Percentiles rank a stretch among this genome's conserved stretches.
Conservation (phyloP, 805 yeast species). For the Metschnikowia reukaufii region DNA sequence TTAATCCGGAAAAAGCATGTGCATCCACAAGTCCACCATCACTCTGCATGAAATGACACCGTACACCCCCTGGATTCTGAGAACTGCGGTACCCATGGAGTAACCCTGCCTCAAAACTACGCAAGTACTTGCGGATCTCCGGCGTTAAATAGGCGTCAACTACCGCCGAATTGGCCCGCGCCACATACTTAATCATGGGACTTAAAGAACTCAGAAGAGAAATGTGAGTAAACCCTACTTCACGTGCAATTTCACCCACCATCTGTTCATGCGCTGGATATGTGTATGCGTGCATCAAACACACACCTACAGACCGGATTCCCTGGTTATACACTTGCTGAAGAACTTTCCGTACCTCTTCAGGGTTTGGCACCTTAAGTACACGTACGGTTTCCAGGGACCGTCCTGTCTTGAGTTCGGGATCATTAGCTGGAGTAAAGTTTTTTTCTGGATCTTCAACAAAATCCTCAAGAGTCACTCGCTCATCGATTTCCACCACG, state of each 20-base stretch:
- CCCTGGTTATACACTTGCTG: slow-evolving; percentile 23
- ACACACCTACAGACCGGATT: slow-evolving; percentile 29
- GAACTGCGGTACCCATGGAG: slow-evolving; percentile 34
- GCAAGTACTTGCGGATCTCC: slow-evolving; percentile 34
- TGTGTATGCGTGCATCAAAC: slow-evolving; percentile 42
- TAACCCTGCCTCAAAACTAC: slow-evolving; percentile 41
- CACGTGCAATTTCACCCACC: slow-evolving; percentile 35
- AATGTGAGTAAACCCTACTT: slow-evolving; percentile 37
- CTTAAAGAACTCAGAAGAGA: slow-evolving; percentile 42
- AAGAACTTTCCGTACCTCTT: slow-evolving; percentile 25
- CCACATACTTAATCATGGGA: slow-evolving; percentile 46
- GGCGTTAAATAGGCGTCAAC: slow-evolving; percentile 47
- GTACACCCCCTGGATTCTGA: slow-evolving; percentile 42
- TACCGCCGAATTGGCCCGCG: slow-evolving; percentile 42
- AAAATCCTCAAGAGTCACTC: slow-evolving; percentile 67
- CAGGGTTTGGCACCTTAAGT: slow-evolving; percentile 32
- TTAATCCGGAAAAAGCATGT: slow-evolving; percentile 76
- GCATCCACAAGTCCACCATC: slow-evolving; percentile 94
- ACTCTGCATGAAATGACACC: slow-evolving; percentile 88
- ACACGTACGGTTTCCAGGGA: slow-evolving; percentile 37
- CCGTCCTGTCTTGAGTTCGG: slow-evolving; percentile 35
- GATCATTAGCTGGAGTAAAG: slow-evolving; percentile 22
- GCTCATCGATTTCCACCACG: slow-evolving; percentile 85
- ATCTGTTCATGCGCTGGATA: slow-evolving; percentile 39
- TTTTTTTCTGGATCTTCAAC: slow-evolving; percentile 16